These are phyloP conservation scores for Candida michaelii DNA, from an alignment of 805 yeast species.

Conservation along the genomic window DNA sequence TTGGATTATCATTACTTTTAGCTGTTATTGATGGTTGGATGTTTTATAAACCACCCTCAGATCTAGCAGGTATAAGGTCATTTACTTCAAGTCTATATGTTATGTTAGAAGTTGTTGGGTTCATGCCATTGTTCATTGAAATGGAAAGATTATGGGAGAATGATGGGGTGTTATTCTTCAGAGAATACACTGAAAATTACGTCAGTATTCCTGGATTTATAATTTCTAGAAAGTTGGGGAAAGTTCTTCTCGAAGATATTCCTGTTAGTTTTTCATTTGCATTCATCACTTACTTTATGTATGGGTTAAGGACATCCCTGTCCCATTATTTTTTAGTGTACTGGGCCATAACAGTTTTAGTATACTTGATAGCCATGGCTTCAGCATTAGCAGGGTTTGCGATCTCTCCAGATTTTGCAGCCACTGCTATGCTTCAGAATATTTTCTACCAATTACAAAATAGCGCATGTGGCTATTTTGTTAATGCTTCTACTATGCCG, in stretches of 20 bases:
- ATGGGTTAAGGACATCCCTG: conserved; percentile 54
- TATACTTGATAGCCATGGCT: conserved; percentile 55
- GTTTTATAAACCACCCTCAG: conserved; percentile 60
- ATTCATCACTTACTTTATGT: conserved; percentile 70
- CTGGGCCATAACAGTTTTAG: conserved; percentile 58
- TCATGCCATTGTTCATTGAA: conserved; percentile 40
- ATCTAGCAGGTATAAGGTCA: conserved; percentile 66
- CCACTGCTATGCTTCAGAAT: conserved; percentile 62
- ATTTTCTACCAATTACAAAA: conserved; percentile 68
- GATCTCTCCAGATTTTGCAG: conserved; percentile 57
- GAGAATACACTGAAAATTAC: conserved; percentile 71
- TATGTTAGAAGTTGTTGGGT: conserved; percentile 40
- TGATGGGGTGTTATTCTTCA: conserved; percentile 36
- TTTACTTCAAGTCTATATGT: conserved; percentile 38
- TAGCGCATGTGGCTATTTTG: conserved; percentile 79
- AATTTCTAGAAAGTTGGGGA: conserved; percentile 62
- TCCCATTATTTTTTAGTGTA: conserved; percentile 56
- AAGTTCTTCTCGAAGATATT: conserved; percentile 67
- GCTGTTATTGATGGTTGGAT: conserved; percentile 76
- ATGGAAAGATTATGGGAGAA: conserved; percentile 37
- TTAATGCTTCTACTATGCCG: conserved; percentile 70
- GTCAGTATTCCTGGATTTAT: conserved; percentile 68
- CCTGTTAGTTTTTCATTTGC: conserved; percentile 61
- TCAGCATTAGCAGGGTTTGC: conserved; percentile 56
- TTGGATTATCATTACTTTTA: conserved; percentile 45